A percentile compares a stretch with the other conserved stretches of the same genome.
Evolutionary conservation across 2,329 filamentous ascomycete genomes (phyloP).

Genomic region (Zymoseptoria pseudotritici): DNA sequence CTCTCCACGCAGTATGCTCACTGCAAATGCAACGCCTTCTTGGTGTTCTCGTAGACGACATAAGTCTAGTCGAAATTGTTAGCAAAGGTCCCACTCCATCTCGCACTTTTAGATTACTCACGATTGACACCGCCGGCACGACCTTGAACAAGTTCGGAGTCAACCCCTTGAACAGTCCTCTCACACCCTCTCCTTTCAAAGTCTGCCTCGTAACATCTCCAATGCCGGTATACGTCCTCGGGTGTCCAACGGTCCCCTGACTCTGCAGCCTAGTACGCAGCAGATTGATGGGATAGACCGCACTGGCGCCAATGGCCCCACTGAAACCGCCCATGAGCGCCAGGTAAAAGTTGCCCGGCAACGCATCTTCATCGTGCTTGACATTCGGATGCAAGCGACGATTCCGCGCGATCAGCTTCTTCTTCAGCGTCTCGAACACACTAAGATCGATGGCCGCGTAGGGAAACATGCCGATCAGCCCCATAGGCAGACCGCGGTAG

Average conservation of each 20-base stretch:
- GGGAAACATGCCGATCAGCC: slow-evolving; percentile 91
- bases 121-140: slow-evolving; percentile 85
- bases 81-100: not conserved
- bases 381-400: slow-evolving; percentile 42
- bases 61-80: slow-evolving; percentile 45
- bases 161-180: slow-evolving; percentile 87
- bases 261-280: slow-evolving; percentile 73
- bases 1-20: not conserved
- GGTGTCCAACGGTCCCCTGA: slow-evolving; percentile 88
- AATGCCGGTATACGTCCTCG: slow-evolving; percentile 82
- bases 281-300: slow-evolving; percentile 92
- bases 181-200: slow-evolving; percentile 69
- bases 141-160: slow-evolving; percentile 96
- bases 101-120: slow-evolving; percentile 18
- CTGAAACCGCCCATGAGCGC: slow-evolving; percentile 86
- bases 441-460: slow-evolving; percentile 95
- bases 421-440: slow-evolving; percentile 90
- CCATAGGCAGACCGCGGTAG: slow-evolving; percentile 90
- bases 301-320: slow-evolving; percentile 83
- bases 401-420: slow-evolving; percentile 60
- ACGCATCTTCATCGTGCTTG: slow-evolving; percentile 72
- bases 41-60: slow-evolving; percentile 86
- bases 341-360: slow-evolving; percentile 73
- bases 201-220: slow-evolving; percentile 83
- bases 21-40: slow-evolving; percentile 52